phyloP scores from a whole-genome alignment of 2,329 filamentous ascomycete species.

The Colletotrichum musae region DNA sequence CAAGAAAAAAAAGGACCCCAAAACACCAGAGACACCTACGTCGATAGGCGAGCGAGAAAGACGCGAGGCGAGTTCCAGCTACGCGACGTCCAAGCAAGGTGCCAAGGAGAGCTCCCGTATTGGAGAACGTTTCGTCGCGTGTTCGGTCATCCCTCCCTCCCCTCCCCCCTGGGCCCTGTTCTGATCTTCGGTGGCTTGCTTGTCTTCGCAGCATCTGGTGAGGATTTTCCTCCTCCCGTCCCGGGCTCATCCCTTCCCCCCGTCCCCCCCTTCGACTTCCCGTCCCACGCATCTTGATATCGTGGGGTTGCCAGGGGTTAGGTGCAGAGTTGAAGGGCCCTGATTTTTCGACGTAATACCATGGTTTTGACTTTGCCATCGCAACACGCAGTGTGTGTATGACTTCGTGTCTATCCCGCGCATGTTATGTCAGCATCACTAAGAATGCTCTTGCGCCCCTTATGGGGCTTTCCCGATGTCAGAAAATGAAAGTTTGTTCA shows the following conservation, averaged over 20 bases:
- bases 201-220: background rate
- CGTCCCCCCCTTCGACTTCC: background rate
- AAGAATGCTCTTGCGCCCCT: background rate
- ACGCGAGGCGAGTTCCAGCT: background rate
- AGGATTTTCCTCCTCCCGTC: constrained; percentile 11
- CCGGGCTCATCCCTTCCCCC: constrained; percentile 22
- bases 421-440: constrained; percentile 20
- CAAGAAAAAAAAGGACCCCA: too few species aligned
- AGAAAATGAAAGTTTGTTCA: constrained; percentile 1
- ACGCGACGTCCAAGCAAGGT: background rate
- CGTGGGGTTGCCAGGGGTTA: background rate
- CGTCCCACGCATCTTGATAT: background rate
- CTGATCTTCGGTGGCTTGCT: constrained; percentile 26
- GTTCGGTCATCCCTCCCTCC: constrained; percentile 1
- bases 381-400: background rate
- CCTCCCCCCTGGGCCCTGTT: constrained; percentile 16
- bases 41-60: background rate
- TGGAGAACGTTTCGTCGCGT: constrained; percentile 26
- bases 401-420: constrained; percentile 2
- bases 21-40: background rate
- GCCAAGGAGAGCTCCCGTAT: background rate
- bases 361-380: background rate
- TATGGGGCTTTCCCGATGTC: background rate
- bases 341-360: background rate
- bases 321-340: constrained; percentile 9